Evolutionary conservation across 495 filamentous ascomycete genomes (phyloP).

Genomic region (Arthonia radiata): DNA sequence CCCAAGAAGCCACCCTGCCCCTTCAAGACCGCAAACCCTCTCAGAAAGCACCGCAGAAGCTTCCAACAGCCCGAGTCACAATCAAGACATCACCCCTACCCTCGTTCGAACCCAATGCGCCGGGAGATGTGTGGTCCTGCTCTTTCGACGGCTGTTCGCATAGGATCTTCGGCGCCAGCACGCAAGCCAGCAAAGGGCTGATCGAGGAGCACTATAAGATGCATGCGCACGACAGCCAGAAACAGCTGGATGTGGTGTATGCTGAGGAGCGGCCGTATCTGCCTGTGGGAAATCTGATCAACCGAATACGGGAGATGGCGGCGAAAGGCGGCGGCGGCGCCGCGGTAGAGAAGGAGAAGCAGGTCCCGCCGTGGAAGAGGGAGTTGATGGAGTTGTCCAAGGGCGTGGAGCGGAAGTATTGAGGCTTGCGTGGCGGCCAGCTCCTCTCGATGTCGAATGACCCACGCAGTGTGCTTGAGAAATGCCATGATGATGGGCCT

Average conservation of each 20-base stretch:
- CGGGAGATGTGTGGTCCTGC: conserved; percentile 45
- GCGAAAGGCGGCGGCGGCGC: too few species aligned
- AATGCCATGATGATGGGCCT: too few species aligned
- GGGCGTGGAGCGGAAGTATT: too few species aligned
- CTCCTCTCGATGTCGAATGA: too few species aligned
- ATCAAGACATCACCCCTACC: conserved; percentile 14
- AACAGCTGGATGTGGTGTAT: conserved; percentile 31
- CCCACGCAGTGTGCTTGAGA: too few species aligned
- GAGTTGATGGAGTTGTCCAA: too few species aligned
- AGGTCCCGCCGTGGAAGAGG: too few species aligned
- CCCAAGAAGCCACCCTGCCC: conserved; percentile 4
- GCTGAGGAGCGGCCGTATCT: conserved; percentile 24
- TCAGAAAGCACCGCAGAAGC: conserved; percentile 10
- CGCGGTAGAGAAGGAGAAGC: too few species aligned
- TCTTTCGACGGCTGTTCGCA: conserved; percentile 40
- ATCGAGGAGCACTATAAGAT: conserved; percentile 38
- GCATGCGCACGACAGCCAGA: conserved; percentile 38
- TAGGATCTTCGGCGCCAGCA: conserved; percentile 32
- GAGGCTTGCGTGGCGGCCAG: too few species aligned
- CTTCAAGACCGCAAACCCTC: conserved; percentile 14
- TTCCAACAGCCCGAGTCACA: conserved; percentile 3
- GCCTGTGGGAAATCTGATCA: conserved; percentile 16
- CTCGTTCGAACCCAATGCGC: conserved; percentile 21
- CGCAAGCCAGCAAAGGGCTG: conserved; percentile 26
- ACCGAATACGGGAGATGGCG: not conserved